These are phyloP conservation scores for Candida chauliodis DNA, from an alignment of 805 yeast species.

Conservation along the genomic window DNA sequence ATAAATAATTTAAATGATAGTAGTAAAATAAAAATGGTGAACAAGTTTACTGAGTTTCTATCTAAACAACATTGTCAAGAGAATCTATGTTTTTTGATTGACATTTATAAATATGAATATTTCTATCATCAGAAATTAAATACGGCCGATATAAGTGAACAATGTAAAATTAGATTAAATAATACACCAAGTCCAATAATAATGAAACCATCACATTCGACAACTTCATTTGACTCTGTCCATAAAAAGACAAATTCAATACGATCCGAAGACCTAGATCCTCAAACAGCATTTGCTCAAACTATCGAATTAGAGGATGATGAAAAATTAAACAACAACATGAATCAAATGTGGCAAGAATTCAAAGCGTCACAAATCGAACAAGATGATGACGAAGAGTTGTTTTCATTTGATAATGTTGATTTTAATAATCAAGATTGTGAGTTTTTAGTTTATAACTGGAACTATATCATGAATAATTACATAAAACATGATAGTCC, in stretches of 20 bases:
- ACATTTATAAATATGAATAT: slow-evolving; percentile 45
- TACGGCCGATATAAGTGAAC: background rate
- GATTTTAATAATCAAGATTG: slow-evolving; percentile 2
- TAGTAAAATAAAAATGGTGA: slow-evolving; percentile 15
- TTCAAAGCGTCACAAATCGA: slow-evolving; percentile 12
- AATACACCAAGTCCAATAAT: slow-evolving; percentile 10
- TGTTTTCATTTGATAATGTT: background rate
- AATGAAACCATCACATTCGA: slow-evolving; percentile 1
- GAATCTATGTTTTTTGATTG: slow-evolving; percentile 42
- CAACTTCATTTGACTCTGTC: slow-evolving; percentile 1
- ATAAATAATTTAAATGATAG: slow-evolving; percentile 16
- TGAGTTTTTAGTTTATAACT: slow-evolving; percentile 20
- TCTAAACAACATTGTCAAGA: slow-evolving; percentile 41
- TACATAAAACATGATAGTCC: slow-evolving; percentile 42
- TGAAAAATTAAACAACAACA: background rate
- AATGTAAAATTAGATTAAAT: slow-evolving; percentile 5
- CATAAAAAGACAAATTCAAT: background rate
- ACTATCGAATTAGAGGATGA: slow-evolving; percentile 19
- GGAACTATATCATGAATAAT: slow-evolving; percentile 34
- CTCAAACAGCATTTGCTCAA: slow-evolving; percentile 17
- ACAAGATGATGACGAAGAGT: slow-evolving; percentile 10
- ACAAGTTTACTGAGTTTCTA: slow-evolving; percentile 30
- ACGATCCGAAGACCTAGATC: slow-evolving; percentile 24
- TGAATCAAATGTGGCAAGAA: slow-evolving; percentile 16
- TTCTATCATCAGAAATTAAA: slow-evolving; percentile 27